Base-by-base conservation (phyloP, 768 basidiomycete genomes). In the Chlorophyllum brunneum region DNA sequence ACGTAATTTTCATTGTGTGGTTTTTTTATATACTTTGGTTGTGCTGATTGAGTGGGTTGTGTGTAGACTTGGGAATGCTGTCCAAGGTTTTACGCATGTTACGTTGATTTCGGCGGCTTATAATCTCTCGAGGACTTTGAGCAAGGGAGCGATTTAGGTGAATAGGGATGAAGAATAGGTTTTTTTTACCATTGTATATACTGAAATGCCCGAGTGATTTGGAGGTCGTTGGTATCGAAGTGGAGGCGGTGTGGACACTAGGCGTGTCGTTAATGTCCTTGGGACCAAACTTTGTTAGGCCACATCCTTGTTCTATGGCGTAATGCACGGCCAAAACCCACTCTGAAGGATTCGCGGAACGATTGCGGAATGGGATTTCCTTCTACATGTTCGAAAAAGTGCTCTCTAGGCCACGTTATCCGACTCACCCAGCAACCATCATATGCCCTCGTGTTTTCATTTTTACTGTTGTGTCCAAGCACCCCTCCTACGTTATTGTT, bases 281-380 rank as follows among this genome's bases (percentile, higher is more conserved):
- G 5, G 95, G 95, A 0, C 92, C 90, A 2, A 89, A 92, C 59
- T 97, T 98, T 58, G 93, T 98, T 47, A 84, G 92, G 13, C 82
- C 92, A 0, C 94, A 99, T 98, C 15, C 79, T 98, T 34, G 92
- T 98, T 0, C 80, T 99, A 2, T 99, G 97, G 97, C 78, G 97
- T 27, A 99, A 99, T 59, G 94, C 95, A 1, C 76, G 98, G 0
- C 94, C 97, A 1, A 99, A 98, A 67, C 87, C 92, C 0, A 94
- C 92, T 0, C 87, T 79, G 61, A 97, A 97, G 66, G 95, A 98
- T 60, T 73, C 82, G 0, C 68, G 74, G 0, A 70, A 70, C 83
- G 23, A 72, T 80, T 18, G 72, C 79, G 0, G 97, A 98, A 60
- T 98, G 94, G 93, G 77, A 80, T 31, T 99, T 98, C 70, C 74